Evolutionary conservation across 1,284 basidiomycete species (phyloP), one percentile per base, ranked within the genome.

Genomic region (Schizophyllum commune): DNA sequence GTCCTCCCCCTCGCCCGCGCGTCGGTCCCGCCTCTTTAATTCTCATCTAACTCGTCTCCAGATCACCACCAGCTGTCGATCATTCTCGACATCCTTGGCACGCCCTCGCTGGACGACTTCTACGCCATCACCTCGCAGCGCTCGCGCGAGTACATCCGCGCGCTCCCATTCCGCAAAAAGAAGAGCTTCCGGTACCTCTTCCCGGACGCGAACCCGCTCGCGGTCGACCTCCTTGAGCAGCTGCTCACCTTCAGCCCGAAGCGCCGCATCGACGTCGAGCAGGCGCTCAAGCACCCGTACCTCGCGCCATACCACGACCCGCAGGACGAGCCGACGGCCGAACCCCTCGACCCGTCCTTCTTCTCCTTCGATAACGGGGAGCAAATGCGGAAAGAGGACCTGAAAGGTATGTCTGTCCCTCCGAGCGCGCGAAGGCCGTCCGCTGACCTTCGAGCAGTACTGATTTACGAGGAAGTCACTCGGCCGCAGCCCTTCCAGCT

Each of bases 171-270:
- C 74, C 83, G 94, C 62, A 94, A 92, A 77, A 90, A 91, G 71
- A 88, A 83, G 68, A 85, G 89, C 61, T 91, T 97, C 66, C 72
- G 77, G 52, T 73, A 81, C 56, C 78, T 96, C 63, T 94, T 94
- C 71, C 88, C 90, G 0, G 86, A 85, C 59, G 92, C 93, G 13
- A 94, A 92, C 68, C 91, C 92, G 2, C 74, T 91, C 68, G 95
- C 94, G 1, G 82, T 96, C 54, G 95, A 98, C 73, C 80, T 99
- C 60, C 82, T 98, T 80, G 92, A 93, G 71, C 86, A 88, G 67
- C 93, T 89, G 66, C 76, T 94, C 58, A 94, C 92, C n/a, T 94
- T 98, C 74, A 96, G 92, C 66, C 97, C 96, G 1, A 89, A 88
- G 69, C 83, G 90, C 70, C 84, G 96, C 33, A 96, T 98, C 68